phyloP scores from a whole-genome alignment of 257 asterid genomes.

The Solanum boliviense region DNA sequence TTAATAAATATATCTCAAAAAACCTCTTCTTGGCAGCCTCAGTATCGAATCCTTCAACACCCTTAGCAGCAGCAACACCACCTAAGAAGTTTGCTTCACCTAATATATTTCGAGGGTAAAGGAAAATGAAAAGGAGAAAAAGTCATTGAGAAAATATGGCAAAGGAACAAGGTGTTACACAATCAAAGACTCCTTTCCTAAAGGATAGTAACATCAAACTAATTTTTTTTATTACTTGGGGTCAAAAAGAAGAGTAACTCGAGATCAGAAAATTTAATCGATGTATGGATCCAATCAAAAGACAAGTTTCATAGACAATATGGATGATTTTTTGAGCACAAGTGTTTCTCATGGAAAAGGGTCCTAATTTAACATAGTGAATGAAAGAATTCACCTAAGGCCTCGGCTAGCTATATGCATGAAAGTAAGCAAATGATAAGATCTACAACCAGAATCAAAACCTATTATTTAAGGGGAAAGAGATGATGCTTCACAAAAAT shows the following conservation, averaged over 20 bases:
- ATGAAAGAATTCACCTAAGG: not conserved
- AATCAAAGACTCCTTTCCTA: not conserved
- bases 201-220: not conserved
- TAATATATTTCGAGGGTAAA: conserved; percentile 14
- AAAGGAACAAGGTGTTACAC: not conserved
- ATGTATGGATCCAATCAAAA: not conserved
- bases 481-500: not conserved
- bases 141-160: not conserved
- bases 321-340: not conserved
- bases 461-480: not conserved
- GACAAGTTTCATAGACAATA: not conserved
- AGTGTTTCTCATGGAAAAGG: not conserved
- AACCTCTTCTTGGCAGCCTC: conserved; percentile 85
- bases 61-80: conserved; percentile 89
- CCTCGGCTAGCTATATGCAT: not conserved
- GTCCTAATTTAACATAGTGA: not conserved
- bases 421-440: not conserved
- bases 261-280: not conserved
- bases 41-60: conserved; percentile 70
- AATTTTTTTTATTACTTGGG: not conserved
- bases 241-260: not conserved
- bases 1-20: conserved; percentile 84
- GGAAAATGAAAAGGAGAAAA: not conserved
- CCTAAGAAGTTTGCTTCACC: conserved; percentile 95
- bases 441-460: not conserved